Base-by-base conservation (phyloP, 2,329 filamentous ascomycete genomes). In the Pseudocercospora eumusae region DNA sequence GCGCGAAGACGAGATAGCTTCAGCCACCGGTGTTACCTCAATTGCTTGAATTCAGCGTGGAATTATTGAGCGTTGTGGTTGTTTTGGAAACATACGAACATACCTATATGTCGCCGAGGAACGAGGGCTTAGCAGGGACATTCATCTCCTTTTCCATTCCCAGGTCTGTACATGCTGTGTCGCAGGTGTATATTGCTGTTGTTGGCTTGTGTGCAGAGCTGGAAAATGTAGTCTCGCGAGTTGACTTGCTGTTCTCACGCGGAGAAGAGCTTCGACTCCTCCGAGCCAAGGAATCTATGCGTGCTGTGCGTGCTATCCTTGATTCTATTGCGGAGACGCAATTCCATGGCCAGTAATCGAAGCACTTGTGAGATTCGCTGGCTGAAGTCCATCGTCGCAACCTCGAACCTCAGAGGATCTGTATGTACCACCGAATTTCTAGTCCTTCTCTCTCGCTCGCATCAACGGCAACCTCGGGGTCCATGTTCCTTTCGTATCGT, bases 121-220 rank as follows among this genome's bases (percentile, higher is more conserved):
- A 54, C 52, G 52, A 54, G 52, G 28, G 27, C 52, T 54, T 54
- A 54, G 52, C 52, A 54, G 52, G 52, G 52, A 54, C 28, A 6
- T 54, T 36, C n/a, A 13, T 15, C 21, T 36, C 27, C 8, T 8
- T 36, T 40, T 15, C 52, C 28, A 33, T 3, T 28, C 18, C 11
- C 21, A 25, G 13, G 18, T 21, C 44, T 47, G 44, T 25, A 20
- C 18, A 3, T 47, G 9, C 3, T 15, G 18, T 20, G 44, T 21
- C 7, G 3, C 8, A 47, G 10, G 1, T 7, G 21, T 20, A 4
- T 10, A 7, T 4, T 47, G 44, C 44, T 47, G 9, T 20, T 7
- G 13, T 13, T 8, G 5, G 5, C 4, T 20, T 47, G 44, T 18
- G 7, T 15, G 15, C n/a, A 15, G 36, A 40, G 36, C n/a, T n/a